Evolutionary conservation across 768 basidiomycete species (phyloP).

Genomic region (Termitomyces eurrhizus): DNA sequence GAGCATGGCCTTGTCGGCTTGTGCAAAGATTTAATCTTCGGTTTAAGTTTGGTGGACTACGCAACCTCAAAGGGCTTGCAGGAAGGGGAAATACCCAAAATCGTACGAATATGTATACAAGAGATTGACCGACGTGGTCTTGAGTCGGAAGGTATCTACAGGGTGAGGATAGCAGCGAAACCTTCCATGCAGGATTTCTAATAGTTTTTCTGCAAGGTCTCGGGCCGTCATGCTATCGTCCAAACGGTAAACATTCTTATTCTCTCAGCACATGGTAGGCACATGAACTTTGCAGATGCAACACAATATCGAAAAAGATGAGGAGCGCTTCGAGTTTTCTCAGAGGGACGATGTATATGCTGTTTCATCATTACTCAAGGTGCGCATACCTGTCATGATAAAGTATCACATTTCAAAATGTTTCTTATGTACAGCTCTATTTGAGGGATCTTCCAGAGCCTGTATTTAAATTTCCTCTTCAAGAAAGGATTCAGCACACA

Average conservation of each 20-base stretch:
- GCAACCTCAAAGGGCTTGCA: constrained; percentile 72
- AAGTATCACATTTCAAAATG: neutral
- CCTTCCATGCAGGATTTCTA: neutral
- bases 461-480: constrained; percentile 74
- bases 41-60: constrained; percentile 84
- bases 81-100: constrained; percentile 76
- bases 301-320: constrained; percentile 85
- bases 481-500: constrained; percentile 79
- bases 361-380: constrained; percentile 84
- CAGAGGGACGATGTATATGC: constrained; percentile 75
- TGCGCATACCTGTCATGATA: constrained; percentile 24
- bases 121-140: constrained; percentile 81
- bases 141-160: constrained; percentile 77
- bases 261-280: neutral
- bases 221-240: constrained; percentile 80
- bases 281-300: constrained; percentile 50
- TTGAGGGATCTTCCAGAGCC: constrained; percentile 88
- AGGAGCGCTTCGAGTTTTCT: constrained; percentile 67
- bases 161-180: constrained; percentile 38
- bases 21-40: constrained; percentile 87
- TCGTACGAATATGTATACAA: constrained; percentile 73
- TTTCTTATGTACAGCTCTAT: constrained; percentile 48
- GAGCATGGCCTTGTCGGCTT: constrained; percentile 77
- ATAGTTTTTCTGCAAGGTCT: constrained; percentile 47
- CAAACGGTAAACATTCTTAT: constrained; percentile 54